Percentiles rank a stretch among this genome's conserved stretches.
Conservation (phyloP, 2,329 filamentous ascomycete genomes). For the Talaromyces sp. region DNA sequence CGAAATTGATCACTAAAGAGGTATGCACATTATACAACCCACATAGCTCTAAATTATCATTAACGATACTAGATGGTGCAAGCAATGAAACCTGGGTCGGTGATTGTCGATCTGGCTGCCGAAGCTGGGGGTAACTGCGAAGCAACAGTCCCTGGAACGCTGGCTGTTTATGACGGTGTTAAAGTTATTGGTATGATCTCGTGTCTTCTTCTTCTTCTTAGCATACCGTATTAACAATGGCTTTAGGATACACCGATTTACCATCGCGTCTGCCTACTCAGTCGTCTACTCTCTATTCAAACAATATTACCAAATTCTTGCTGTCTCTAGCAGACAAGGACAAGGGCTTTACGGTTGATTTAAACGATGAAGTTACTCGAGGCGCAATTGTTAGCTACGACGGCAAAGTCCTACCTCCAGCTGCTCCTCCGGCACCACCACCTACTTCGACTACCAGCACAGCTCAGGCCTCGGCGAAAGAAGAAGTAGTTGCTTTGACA, state of each 20-base stretch:
- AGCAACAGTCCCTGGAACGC: conserved; percentile 68
- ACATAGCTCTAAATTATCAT: not conserved
- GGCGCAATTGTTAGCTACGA: conserved; percentile 78
- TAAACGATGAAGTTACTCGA: conserved; percentile 79
- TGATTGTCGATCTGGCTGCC: conserved; percentile 81
- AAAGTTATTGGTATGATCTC: conserved; percentile 68
- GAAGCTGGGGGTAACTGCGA: conserved; percentile 88
- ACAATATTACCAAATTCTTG: conserved; percentile 87
- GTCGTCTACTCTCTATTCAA: conserved; percentile 84
- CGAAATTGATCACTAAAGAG: conserved; percentile 75
- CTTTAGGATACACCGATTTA: conserved; percentile 72
- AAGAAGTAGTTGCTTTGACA: conserved; percentile 64
- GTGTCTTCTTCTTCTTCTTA: not conserved
- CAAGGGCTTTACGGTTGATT: conserved; percentile 73
- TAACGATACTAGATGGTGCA: conserved; percentile 58
- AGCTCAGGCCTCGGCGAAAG: conserved; percentile 42
- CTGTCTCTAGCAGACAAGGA: conserved; percentile 75
- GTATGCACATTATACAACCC: conserved; percentile 21
- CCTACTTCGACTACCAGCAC: conserved; percentile 49
- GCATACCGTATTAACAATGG: not conserved
- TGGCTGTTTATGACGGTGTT: conserved; percentile 69
- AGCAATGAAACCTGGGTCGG: conserved; percentile 85
- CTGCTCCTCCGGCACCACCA: conserved; percentile 63
- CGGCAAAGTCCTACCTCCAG: conserved; percentile 70
- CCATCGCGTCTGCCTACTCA: conserved; percentile 83